Evolutionary conservation across 2,329 filamentous ascomycete genomes (phyloP).

Genomic region (Aspergillus neoniger): DNA sequence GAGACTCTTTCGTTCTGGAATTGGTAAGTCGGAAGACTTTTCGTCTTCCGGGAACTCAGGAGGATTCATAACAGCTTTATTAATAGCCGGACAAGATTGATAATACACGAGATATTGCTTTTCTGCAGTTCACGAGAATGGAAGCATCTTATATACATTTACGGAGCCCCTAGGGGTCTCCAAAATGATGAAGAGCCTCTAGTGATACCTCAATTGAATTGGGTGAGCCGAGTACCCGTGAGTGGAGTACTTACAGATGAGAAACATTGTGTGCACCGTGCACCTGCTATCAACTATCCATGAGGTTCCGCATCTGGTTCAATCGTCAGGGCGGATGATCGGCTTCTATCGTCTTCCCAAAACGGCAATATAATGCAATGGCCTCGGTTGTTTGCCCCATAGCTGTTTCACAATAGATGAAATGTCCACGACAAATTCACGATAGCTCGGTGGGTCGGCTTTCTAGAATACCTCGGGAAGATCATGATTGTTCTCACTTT

Average conservation of each 20-base stretch:
- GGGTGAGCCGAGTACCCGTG: constrained; percentile 14
- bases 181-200: neutral
- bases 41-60: constrained; percentile 1
- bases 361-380: neutral
- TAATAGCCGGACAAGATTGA: neutral
- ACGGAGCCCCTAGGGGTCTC: neutral
- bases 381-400: neutral
- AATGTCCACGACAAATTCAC: neutral
- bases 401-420: constrained; percentile 8
- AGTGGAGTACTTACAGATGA: neutral
- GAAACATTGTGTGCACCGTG: neutral
- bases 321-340: neutral
- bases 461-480: neutral
- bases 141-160: neutral
- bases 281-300: neutral
- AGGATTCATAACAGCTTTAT: neutral
- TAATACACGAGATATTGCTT: neutral
- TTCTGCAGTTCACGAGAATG: too few species aligned
- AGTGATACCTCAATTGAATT: neutral
- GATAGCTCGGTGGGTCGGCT: neutral
- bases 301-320: neutral
- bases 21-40: constrained; percentile 2
- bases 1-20: constrained; percentile 11
- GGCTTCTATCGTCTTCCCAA: neutral
- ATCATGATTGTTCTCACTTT: neutral